Base-by-base conservation (phyloP, 2,329 filamentous ascomycete genomes). In the Intubia oerlemansii region DNA sequence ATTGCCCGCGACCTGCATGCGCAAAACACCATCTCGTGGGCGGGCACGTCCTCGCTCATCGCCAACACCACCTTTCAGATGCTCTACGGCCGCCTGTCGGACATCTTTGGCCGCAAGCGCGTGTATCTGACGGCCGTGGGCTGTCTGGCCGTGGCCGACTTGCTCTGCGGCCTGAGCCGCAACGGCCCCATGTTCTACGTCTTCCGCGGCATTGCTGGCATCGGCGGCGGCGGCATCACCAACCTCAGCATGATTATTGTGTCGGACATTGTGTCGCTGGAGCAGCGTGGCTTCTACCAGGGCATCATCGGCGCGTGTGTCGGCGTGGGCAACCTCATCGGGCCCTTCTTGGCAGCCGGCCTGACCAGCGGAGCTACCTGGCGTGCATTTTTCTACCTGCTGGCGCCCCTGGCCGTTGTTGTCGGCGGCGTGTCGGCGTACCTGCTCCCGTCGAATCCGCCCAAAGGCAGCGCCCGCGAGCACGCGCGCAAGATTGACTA, bases 31-130 rank as follows among this genome's bases (percentile, higher is more conserved):
- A 69, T 71, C 29, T 53, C 57, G 1, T 66, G 61, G 62, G 58
- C 58, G 1, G 61, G 59, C 12, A 64, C 59, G 0, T 55, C 58
- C 7, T 53, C 54, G 4, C 43, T 67, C 25, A 57, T 67, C 25
- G 60, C 60, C 17, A 64, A 62, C 33, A 72, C 69, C 0, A 59
- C 63, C 19, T 74, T 73, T 36, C 67, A 69, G 36, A 64, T 72
- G 34, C 52, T 75, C 0, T 73, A 73, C 41, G 67, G 68, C 13
- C 56, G 66, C 3, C 39, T 71, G 4, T 69, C 65, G 1, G 66
- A 72, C 42, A 60, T 71, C 1, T 57, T 70, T 28, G 65, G 66
- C 13, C 56, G 67, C 12, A 72, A 72, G 42, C 51, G 56, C 7
- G 53, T 73, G 6, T 62, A 65, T 29, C 41, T 74, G 3, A 52